These are phyloP conservation scores for Salix caprea DNA, from an alignment of 345 rosid genomes.

Conservation along the genomic window DNA sequence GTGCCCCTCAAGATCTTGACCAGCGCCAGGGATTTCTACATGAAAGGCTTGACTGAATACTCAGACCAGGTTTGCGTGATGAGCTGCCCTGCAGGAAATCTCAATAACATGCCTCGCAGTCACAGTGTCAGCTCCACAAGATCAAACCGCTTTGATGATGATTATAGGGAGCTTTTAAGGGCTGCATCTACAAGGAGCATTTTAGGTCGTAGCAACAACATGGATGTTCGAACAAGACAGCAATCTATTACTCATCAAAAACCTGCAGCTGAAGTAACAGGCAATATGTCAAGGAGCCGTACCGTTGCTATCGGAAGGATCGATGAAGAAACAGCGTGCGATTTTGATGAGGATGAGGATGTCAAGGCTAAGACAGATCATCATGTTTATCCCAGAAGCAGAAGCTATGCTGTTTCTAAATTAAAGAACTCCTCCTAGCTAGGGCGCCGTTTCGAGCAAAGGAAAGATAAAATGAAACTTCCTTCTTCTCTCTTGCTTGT, in stretches of 20 bases:
- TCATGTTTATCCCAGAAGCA: slow-evolving; percentile 36
- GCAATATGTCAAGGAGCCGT: slow-evolving; percentile 31
- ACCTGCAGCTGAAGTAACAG: not conserved
- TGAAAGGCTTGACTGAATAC: slow-evolving; percentile 52
- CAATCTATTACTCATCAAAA: not conserved
- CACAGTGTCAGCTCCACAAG: slow-evolving; percentile 38
- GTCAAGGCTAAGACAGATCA: not conserved
- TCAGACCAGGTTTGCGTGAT: slow-evolving; percentile 44
- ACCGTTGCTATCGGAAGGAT: slow-evolving; percentile 60
- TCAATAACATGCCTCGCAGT: slow-evolving; percentile 43
- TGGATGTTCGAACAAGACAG: not conserved
- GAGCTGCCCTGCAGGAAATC: slow-evolving; percentile 43
- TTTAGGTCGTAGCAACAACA: slow-evolving; percentile 2
- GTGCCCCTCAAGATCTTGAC: slow-evolving; percentile 42
- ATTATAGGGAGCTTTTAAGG: slow-evolving; percentile 44
- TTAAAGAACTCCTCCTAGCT: slow-evolving; percentile 4
- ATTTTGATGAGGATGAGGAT: slow-evolving; percentile 45
- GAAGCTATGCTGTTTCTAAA: slow-evolving; percentile 33
- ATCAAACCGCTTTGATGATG: slow-evolving; percentile 28
- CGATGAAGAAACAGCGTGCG: slow-evolving; percentile 64
- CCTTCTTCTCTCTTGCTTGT: not conserved
- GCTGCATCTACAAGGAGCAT: slow-evolving; percentile 40
- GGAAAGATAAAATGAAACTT: not conserved
- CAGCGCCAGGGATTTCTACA: slow-evolving; percentile 52
- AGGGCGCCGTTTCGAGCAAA: slow-evolving; percentile 1